A percentile compares a stretch with the other conserved stretches of the same genome.
These are phyloP conservation scores for Piper betle DNA, from an alignment of 164 flowering plant species.

Conservation along the genomic window DNA sequence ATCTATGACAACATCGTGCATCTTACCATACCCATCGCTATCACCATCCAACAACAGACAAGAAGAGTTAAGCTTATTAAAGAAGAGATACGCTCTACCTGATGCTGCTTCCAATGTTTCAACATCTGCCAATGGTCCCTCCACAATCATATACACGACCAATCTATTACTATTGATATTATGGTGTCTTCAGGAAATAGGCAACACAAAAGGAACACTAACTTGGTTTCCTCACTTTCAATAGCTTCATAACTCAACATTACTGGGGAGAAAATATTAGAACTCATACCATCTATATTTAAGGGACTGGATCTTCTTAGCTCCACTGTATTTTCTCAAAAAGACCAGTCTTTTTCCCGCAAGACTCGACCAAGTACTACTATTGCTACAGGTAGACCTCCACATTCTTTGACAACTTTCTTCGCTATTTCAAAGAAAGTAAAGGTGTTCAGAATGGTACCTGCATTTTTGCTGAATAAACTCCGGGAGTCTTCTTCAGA, in stretches of 20 bases:
- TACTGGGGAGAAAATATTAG: slow-evolving; percentile 8
- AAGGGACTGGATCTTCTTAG: slow-evolving; percentile 2
- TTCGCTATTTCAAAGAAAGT: not conserved
- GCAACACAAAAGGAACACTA: slow-evolving; percentile 12
- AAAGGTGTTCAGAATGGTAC: not conserved
- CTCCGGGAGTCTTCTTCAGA: slow-evolving; percentile 10
- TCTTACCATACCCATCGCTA: not conserved
- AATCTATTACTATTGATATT: not conserved
- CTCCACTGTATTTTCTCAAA: slow-evolving; percentile 9
- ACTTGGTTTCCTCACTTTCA: slow-evolving; percentile 8
- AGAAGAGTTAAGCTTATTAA: slow-evolving; percentile 6
- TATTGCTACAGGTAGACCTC: slow-evolving; percentile 16
- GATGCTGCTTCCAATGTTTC: slow-evolving; percentile 8
- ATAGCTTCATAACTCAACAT: slow-evolving; percentile 11
- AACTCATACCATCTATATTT: slow-evolving; percentile 5
- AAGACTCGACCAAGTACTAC: slow-evolving; percentile 13
- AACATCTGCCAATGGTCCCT: slow-evolving; percentile 1
- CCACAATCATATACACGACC: slow-evolving; percentile 5
- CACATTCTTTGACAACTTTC: slow-evolving; percentile 13
- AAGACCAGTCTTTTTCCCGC: not conserved
- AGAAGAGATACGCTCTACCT: not conserved
- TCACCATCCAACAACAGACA: slow-evolving; percentile 10
- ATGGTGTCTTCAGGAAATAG: slow-evolving; percentile 7
- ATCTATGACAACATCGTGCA: slow-evolving; percentile 14
- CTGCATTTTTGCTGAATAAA: slow-evolving; percentile 10